These are phyloP conservation scores for Phytophthora megakarya DNA, from an alignment of 352 stramenopile genomes.

Conservation along the genomic window DNA sequence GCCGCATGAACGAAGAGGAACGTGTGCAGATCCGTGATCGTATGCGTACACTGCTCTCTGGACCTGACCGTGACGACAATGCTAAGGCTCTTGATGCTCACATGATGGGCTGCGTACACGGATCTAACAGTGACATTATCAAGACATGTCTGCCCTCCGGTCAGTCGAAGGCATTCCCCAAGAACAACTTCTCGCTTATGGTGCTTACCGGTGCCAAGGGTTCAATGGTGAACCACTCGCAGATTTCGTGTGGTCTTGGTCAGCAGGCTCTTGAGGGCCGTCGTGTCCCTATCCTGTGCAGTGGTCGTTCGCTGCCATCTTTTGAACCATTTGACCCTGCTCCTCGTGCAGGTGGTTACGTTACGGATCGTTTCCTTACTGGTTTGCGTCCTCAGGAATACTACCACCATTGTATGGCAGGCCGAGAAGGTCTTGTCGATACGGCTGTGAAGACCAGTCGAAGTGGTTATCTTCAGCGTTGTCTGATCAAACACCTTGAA, in stretches of 20 bases:
- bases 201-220: constrained; percentile 99
- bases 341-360: constrained; percentile 98
- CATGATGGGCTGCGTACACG: constrained; percentile 91
- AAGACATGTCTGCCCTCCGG: constrained; percentile 98
- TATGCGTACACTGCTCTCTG: constrained; percentile 78
- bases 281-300: constrained; percentile 98
- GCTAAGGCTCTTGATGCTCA: constrained; percentile 84
- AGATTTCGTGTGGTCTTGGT: constrained; percentile 98
- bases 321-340: constrained; percentile 98
- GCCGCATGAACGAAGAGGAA: constrained; percentile 86
- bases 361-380: constrained; percentile 99
- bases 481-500: constrained; percentile 99
- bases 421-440: constrained; percentile 97
- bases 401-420: constrained; percentile 99
- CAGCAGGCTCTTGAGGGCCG: constrained; percentile 99
- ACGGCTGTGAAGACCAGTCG: constrained; percentile 99
- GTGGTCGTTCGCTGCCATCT: constrained; percentile 97
- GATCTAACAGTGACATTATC: constrained; percentile 97
- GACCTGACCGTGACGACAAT: constrained; percentile 73
- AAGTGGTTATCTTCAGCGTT: constrained; percentile 99
- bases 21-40: constrained; percentile 70
- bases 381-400: constrained; percentile 98
- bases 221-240: constrained; percentile 99
- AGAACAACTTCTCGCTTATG: constrained; percentile 99
- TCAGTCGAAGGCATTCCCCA: constrained; percentile 97